Conservation (phyloP, 345 rosid species). For the Euphorbia tirucalli region DNA sequence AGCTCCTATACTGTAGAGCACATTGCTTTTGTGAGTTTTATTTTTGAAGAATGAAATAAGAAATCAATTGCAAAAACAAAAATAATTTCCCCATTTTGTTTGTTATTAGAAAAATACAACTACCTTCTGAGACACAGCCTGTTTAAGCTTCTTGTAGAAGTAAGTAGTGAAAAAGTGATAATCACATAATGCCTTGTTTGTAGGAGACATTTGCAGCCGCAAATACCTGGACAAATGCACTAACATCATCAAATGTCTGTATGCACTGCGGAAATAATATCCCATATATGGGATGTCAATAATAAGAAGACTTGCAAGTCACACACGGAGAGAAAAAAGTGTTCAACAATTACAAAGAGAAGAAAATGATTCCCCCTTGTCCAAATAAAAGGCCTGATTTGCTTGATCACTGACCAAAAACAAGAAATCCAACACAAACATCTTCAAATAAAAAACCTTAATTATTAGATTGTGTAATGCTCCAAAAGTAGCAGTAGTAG, state of each 20-base stretch:
- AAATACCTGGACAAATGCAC: conserved; percentile 54
- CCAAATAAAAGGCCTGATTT: not conserved
- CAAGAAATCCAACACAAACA: not conserved
- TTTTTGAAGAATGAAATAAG: conserved; percentile 8
- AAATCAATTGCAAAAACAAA: not conserved
- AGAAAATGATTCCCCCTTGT: not conserved
- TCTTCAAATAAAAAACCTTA: not conserved
- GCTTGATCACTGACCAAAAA: not conserved
- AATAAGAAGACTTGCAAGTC: not conserved
- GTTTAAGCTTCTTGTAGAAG: conserved; percentile 81
- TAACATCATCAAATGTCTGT: conserved; percentile 4
- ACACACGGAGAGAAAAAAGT: not conserved
- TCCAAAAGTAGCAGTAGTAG: too few relatives aligned
- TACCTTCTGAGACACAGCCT: conserved; percentile 72
- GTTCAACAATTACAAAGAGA: not conserved
- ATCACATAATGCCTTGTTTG: conserved; percentile 44
- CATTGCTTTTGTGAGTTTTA: not conserved
- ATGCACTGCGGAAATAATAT: not conserved
- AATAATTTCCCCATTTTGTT: not conserved
- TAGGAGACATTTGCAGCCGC: conserved; percentile 50
- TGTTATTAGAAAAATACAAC: conserved; percentile 16
- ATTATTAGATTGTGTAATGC: not conserved
- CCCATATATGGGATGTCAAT: not conserved
- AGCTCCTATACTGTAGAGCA: not conserved
- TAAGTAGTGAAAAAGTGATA: conserved; percentile 81